Evolutionary conservation across 2,329 filamentous ascomycete species (phyloP), one percentile per base, ranked within the genome.

Genomic region (Massarina eburnea): DNA sequence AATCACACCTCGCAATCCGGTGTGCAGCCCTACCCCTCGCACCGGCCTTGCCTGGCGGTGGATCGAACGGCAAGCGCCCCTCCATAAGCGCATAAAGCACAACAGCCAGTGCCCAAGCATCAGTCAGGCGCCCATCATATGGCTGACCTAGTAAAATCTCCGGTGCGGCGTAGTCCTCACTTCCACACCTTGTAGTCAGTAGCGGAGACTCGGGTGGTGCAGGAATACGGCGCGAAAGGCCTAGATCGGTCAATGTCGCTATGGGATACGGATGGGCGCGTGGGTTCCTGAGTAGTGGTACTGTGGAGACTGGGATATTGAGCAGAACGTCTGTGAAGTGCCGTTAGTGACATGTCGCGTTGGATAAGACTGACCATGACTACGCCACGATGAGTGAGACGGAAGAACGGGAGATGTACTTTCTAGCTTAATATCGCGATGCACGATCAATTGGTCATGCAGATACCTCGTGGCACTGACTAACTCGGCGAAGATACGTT

Each of bases 391-490:
- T 14, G 27, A 30, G 27, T 57, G 48, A 49, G 57, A 41, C 27
- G 48, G 54, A 52, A n/a, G n/a, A n/a, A n/a, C n/a, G n/a, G n/a
- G 52, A 54, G 49, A 78, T 85, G 73, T 80, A 94, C 89, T 99
- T 77, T 99, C 94, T 48, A 99, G 84, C 74, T 99, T 99, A 71
- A 99, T 95, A 70, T 99, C 94, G 49, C 94, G 84, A 68, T 99
- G 94, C 43, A 97, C 92, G 65, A 99, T 96, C 57, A 83, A 85
- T 59, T 88, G 78, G 43, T 82, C 77, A 70, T 99, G 94, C 39
- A 99, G 76, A 73, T 97, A 96, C 46, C 80, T 81, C 27, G 95
- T 86, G 0, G 92, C 94, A 50, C 82, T 85, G 19, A 97, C 85
- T 52, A 97, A 71, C 69, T 99, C 94, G 12, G 91, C 80, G 70